phyloP scores from a whole-genome alignment of 1,284 basidiomycete genomes.

The Marasmius sp. region DNA sequence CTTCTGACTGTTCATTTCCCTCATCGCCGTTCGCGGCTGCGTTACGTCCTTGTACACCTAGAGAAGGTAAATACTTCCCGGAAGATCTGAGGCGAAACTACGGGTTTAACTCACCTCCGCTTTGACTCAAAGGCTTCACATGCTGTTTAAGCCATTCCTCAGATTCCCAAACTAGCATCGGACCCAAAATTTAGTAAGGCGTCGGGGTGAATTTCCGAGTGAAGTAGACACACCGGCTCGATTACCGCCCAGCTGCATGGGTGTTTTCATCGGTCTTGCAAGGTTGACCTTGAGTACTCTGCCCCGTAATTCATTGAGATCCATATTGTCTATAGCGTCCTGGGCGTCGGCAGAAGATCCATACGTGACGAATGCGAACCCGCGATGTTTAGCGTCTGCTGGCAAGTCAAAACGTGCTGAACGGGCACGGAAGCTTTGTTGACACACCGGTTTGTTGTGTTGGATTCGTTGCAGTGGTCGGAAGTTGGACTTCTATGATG shows the following conservation, averaged over 20 bases:
- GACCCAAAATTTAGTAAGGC: slow-evolving; percentile 5
- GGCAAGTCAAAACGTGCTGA: background rate
- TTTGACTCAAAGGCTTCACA: slow-evolving; percentile 68
- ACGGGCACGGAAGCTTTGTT: slow-evolving; percentile 1
- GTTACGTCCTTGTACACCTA: slow-evolving; percentile 59
- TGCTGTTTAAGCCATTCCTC: slow-evolving; percentile 80
- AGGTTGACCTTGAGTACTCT: slow-evolving; percentile 77
- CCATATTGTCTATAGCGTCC: slow-evolving; percentile 89
- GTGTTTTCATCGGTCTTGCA: slow-evolving; percentile 70
- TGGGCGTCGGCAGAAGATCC: slow-evolving; percentile 75
- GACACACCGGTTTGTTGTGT: slow-evolving; percentile 49
- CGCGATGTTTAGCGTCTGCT: slow-evolving; percentile 73
- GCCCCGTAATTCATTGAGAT: slow-evolving; percentile 75
- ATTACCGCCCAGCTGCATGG: slow-evolving; percentile 64
- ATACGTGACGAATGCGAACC: slow-evolving; percentile 81
- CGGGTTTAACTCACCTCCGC: slow-evolving; percentile 53
- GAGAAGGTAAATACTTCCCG: slow-evolving; percentile 12
- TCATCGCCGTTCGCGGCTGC: slow-evolving; percentile 28
- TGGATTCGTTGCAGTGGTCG: slow-evolving; percentile 63
- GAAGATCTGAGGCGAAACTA: slow-evolving; percentile 8
- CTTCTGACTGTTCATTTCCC: slow-evolving; percentile 28
- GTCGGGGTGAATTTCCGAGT: background rate
- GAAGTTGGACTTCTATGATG: slow-evolving; percentile 79
- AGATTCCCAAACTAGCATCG: slow-evolving; percentile 75
- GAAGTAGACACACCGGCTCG: slow-evolving; percentile 59